Conservation (phyloP, 495 filamentous ascomycete species). For the Penicillium riverlandense region DNA sequence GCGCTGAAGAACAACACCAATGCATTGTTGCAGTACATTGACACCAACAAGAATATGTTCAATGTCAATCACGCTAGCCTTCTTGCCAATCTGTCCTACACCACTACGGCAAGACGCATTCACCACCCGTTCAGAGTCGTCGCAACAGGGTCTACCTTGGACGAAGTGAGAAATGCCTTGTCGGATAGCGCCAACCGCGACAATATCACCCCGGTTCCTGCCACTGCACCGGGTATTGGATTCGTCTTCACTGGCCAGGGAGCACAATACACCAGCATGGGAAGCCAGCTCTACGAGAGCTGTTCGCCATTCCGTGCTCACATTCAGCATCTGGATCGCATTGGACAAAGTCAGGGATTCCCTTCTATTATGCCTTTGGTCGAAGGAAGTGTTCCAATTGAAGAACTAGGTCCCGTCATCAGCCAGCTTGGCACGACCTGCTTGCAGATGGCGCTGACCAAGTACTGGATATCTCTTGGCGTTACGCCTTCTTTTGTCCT, state of each 20-base stretch:
- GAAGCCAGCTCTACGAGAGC: constrained; percentile 60
- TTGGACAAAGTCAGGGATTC: constrained; percentile 63
- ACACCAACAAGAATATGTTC: constrained; percentile 37
- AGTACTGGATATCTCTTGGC: constrained; percentile 74
- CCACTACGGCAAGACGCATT: constrained; percentile 76
- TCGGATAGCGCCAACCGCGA: constrained; percentile 18
- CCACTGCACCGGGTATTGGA: constrained; percentile 43
- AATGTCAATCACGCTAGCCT: constrained; percentile 30
- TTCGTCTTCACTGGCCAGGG: constrained; percentile 55
- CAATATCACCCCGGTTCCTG: constrained; percentile 19
- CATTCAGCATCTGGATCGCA: constrained; percentile 63
- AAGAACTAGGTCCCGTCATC: constrained; percentile 62
- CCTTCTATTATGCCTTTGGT: constrained; percentile 60
- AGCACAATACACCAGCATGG: constrained; percentile 54
- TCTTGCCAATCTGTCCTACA: constrained; percentile 57
- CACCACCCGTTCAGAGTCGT: constrained; percentile 70
- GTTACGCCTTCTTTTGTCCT: constrained; percentile 69
- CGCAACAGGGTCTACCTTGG: constrained; percentile 40
- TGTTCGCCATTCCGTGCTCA: constrained; percentile 59
- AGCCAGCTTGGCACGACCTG: constrained; percentile 72
- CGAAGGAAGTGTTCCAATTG: constrained; percentile 32
- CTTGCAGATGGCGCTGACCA: constrained; percentile 79
- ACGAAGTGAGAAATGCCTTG: constrained; percentile 24
- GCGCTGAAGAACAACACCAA: constrained; percentile 50
- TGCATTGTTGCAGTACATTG: constrained; percentile 43